phyloP scores from a whole-genome alignment of 2,329 filamentous ascomycete genomes.

The Blumeria graminis region DNA sequence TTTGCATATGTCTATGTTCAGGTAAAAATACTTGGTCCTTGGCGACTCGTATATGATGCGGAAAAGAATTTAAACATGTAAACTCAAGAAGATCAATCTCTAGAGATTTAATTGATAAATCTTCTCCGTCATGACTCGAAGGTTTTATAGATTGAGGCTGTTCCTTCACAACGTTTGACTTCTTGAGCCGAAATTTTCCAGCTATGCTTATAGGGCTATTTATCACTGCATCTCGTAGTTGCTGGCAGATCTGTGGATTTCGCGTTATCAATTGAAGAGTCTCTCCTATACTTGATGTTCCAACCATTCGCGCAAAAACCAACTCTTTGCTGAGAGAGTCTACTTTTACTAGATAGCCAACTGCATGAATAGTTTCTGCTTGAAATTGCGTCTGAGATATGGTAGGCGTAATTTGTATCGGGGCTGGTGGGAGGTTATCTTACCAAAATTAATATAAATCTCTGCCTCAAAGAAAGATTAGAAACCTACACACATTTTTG shows the following conservation, averaged over 20 bases:
- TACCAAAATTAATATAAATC: no score
- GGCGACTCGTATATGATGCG: constrained; percentile 53
- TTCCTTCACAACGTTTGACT: constrained; percentile 7
- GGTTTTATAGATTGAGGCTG: neutral
- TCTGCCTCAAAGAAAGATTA: neutral
- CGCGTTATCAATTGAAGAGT: constrained; percentile 1
- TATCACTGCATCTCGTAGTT: constrained; percentile 23
- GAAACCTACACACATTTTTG: constrained; percentile 3
- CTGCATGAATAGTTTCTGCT: constrained; percentile 23
- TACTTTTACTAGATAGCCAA: constrained; percentile 50
- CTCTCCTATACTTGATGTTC: neutral
- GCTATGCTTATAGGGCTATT: constrained; percentile 28
- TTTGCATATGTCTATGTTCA: constrained; percentile 57
- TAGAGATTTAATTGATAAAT: constrained; percentile 10
- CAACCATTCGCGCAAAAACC: constrained; percentile 34
- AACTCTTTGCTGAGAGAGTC: constrained; percentile 44
- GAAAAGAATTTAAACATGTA: constrained; percentile 46
- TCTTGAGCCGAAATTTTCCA: constrained; percentile 14
- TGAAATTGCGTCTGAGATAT: neutral
- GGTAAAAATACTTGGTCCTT: constrained; percentile 46
- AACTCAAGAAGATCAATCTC: constrained; percentile 41
- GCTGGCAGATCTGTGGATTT: constrained; percentile 15
- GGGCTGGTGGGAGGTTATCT: no score
- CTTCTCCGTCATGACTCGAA: neutral
- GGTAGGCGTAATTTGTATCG: neutral